phyloP scores from a whole-genome alignment of 495 filamentous ascomycete species.

The Platismatia glauca region DNA sequence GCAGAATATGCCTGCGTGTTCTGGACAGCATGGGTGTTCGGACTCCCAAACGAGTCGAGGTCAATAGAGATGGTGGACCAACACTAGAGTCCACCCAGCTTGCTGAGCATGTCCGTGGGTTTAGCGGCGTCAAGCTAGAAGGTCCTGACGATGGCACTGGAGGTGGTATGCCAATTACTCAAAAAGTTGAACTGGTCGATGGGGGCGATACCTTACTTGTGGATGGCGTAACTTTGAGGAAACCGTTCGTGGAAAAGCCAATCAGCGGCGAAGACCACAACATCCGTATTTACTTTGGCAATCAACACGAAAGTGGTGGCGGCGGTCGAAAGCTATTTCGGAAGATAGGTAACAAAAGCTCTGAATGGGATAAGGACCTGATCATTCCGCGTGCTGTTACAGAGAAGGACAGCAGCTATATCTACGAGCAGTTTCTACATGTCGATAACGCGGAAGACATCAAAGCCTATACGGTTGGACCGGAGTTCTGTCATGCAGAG shows the following conservation, averaged over 20 bases:
- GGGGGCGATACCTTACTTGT: slow-evolving; percentile 81
- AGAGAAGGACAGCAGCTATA: slow-evolving; percentile 69
- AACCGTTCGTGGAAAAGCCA: slow-evolving; percentile 97
- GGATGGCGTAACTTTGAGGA: slow-evolving; percentile 70
- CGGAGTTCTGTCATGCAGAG: slow-evolving; percentile 90
- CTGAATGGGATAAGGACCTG: slow-evolving; percentile 74
- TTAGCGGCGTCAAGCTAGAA: slow-evolving; percentile 70
- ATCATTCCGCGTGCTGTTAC: slow-evolving; percentile 68
- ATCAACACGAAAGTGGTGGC: slow-evolving; percentile 60
- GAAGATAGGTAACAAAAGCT: slow-evolving; percentile 97
- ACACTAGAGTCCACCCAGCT: slow-evolving; percentile 64
- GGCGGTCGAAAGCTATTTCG: slow-evolving; percentile 89
- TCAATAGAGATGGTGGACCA: slow-evolving; percentile 90
- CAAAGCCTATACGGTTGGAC: slow-evolving; percentile 96
- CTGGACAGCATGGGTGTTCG: slow-evolving; percentile 82
- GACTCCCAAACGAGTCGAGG: slow-evolving; percentile 81
- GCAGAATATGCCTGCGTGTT: slow-evolving; percentile 76
- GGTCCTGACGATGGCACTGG: slow-evolving; percentile 66
- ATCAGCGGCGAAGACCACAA: slow-evolving; percentile 99
- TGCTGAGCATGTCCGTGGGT: slow-evolving; percentile 64
- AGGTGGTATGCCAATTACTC: slow-evolving; percentile 45
- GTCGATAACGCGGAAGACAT: slow-evolving; percentile 96
- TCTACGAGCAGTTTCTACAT: slow-evolving; percentile 94
- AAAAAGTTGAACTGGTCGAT: slow-evolving; percentile 72
- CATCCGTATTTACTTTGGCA: slow-evolving; percentile 93